Base-by-base conservation (phyloP, 495 filamentous ascomycete genomes). In the Immersiella caudata region DNA sequence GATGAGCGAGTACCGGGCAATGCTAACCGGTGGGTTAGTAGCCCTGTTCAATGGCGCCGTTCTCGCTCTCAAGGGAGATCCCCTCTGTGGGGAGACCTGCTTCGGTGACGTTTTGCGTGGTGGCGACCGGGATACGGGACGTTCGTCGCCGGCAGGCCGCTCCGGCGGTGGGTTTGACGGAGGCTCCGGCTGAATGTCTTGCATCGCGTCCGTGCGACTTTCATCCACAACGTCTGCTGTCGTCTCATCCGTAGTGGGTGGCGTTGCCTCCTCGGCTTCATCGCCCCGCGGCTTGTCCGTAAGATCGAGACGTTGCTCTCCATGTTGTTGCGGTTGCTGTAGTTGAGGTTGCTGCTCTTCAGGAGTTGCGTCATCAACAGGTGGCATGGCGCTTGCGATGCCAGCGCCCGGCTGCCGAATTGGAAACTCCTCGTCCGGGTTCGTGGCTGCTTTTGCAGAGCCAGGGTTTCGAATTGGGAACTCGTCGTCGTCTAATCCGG, bases 401-500 rank as follows among this genome's bases (percentile, higher is more conserved):
- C 77, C 76, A 49, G 80, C 68, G 36, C 80, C 71, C 25, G 76
- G 76, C 51, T 71, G 72, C 33, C 80, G 73, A 26, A 82, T 78
- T 35, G 80, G 76, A 68, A 81, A 78, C 33, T 80, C 80, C 27
- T 81, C 80, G 51, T 80, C 76, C 18, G 65, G 62, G 11, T 65
- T 55, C 36, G 65, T 71, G 24, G 69, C 65, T 3, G 75, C 72
- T 12, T 77, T 79, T 33, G 68, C 69, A 0, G 80, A 67, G 1
- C 77, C 80, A 1, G 76, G 76, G 14, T 73, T 77, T 40, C 80
- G 75, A 12, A 82, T 81, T 0, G 83, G 79, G 65, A 85, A 83
- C 50, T 85, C 84, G 40, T 84, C 82, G 62, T 84, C 80, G 26
- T 74, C 73, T 7, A 78, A 40, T 6, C 52, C 20, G 60, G 51